Conservation (phyloP, 495 filamentous ascomycete genomes). For the Penicillium riverlandense region DNA sequence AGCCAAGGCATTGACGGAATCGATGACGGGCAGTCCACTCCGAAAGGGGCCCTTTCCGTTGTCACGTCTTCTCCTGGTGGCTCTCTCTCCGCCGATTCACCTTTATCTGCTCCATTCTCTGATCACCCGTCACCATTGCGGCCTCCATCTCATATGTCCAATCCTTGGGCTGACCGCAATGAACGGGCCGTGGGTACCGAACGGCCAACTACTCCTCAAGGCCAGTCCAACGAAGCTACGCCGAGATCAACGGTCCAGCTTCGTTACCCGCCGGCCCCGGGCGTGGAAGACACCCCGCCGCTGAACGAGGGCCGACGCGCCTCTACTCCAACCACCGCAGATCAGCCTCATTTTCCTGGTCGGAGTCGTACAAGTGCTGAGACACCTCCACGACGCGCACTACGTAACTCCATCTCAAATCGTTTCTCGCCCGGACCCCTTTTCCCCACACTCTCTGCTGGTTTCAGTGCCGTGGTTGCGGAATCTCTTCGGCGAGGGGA, state of each 20-base stretch:
- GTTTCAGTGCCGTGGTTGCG: slow-evolving; percentile 53
- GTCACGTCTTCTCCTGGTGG: slow-evolving; percentile 25
- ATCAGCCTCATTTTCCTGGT: slow-evolving; percentile 6
- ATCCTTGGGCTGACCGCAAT: slow-evolving; percentile 32
- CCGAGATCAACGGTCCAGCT: slow-evolving; percentile 33
- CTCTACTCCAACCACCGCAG: slow-evolving; percentile 8
- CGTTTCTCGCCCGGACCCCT: slow-evolving; percentile 35
- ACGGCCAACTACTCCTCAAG: slow-evolving; percentile 23
- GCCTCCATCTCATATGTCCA: slow-evolving; percentile 30
- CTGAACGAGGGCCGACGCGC: slow-evolving; percentile 8
- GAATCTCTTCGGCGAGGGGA: slow-evolving; percentile 53
- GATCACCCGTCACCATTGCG: slow-evolving; percentile 25
- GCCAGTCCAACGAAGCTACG: slow-evolving; percentile 3
- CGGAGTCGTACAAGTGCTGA: slow-evolving; percentile 21
- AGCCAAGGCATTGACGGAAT: slow-evolving; percentile 27
- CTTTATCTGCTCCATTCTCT: slow-evolving; percentile 20
- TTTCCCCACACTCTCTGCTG: slow-evolving; percentile 41
- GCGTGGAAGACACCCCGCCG: slow-evolving; percentile 16
- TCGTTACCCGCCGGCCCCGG: slow-evolving; percentile 31
- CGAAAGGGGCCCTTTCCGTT: slow-evolving; percentile 26
- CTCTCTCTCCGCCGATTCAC: slow-evolving; percentile 26
- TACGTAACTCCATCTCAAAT: slow-evolving; percentile 32
- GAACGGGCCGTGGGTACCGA: slow-evolving; percentile 3
- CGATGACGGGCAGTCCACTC: slow-evolving; percentile 28
- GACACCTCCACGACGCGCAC: slow-evolving; percentile 24